These are phyloP conservation scores for Cyclocybe aegerita DNA, from an alignment of 768 basidiomycete genomes.

Conservation along the genomic window DNA sequence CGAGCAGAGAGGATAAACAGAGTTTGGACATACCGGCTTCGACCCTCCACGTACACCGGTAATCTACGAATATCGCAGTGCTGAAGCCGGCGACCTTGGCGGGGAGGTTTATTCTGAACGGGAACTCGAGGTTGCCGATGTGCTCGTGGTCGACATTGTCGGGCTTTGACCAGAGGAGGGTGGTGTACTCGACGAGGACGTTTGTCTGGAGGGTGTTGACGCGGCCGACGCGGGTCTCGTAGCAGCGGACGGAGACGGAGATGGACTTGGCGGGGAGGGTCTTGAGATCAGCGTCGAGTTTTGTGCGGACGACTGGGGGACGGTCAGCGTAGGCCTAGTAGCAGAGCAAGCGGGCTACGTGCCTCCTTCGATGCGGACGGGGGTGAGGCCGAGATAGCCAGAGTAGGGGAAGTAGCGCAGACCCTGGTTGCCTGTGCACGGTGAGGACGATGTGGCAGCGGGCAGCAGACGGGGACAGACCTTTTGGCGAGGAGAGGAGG, in stretches of 20 bases:
- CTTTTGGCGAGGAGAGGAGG: conserved; percentile 62
- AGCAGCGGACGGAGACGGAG: conserved; percentile 77
- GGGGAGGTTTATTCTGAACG: conserved; percentile 73
- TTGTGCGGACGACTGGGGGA: conserved; percentile 63
- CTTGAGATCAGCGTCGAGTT: conserved; percentile 68
- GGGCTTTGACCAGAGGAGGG: conserved; percentile 69
- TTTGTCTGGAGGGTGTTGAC: conserved; percentile 58
- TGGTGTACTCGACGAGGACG: conserved; percentile 64
- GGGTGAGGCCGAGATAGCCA: conserved; percentile 81
- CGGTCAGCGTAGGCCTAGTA: conserved; percentile 6
- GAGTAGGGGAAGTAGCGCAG: conserved; percentile 71
- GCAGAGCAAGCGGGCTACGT: conserved; percentile 25
- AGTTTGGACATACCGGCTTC: conserved; percentile 60
- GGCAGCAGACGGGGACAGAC: conserved; percentile 19
- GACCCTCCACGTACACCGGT: conserved; percentile 78
- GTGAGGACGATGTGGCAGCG: conserved; percentile 11
- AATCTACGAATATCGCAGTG: conserved; percentile 73
- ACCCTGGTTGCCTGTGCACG: conserved; percentile 56
- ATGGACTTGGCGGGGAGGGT: conserved; percentile 65
- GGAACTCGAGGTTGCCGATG: conserved; percentile 64
- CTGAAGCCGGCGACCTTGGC: conserved; percentile 61
- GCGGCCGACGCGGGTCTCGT: conserved; percentile 71
- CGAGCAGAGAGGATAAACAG: conserved; percentile 7
- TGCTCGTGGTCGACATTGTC: conserved; percentile 55
- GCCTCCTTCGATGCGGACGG: conserved; percentile 78